Base-by-base conservation (phyloP, 805 yeast species). In the Maudiozyma serrabonitensis region DNA sequence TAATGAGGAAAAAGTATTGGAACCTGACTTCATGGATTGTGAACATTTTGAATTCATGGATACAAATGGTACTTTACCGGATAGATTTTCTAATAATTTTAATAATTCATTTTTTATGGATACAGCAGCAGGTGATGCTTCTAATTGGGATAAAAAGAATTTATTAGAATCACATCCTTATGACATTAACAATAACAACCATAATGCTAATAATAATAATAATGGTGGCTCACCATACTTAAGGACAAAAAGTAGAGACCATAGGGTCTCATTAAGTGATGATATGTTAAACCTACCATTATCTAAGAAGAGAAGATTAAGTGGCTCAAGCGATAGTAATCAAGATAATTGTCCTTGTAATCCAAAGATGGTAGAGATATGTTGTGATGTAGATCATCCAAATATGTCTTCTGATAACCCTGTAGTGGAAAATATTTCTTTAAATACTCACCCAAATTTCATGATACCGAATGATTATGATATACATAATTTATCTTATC, bases 1-100 rank as follows among this genome's bases (percentile, higher is more conserved):
- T 13, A 13, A 35, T 35, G n/a, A 18, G 2, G 38, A 28, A 28
- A 28, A 35, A 13, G 18, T 11, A 2, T 35, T 35, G 16, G 32
- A 38, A 11, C 13, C 23, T 13, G 19, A 31, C 18, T 44, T 40
- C 18, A 38, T 26, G 1, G 74, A 69, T 31, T 68, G 73, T 53
- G 68, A 69, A 44, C 73, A 69, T 56, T 71, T 72, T 52, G 74
- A 72, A 53, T 71, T 69, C 45, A 57, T 70, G 37, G 70, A 72
- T 50, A 66, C 68, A 50, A 71, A 67, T 52, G 31, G 41, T 9
- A 18, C 9, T 13, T 6, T 23, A 12, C 25, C 43, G 2, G 32
- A 23, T 21, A 4, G 21, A 19, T 23, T 41, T 12, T 12, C 15
- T n/a, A 18, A 16, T 16, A 31, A 23, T 16, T 15, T 13, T 23